phyloP scores from a whole-genome alignment of 768 basidiomycete species.

The Strobilomyces confusus region DNA sequence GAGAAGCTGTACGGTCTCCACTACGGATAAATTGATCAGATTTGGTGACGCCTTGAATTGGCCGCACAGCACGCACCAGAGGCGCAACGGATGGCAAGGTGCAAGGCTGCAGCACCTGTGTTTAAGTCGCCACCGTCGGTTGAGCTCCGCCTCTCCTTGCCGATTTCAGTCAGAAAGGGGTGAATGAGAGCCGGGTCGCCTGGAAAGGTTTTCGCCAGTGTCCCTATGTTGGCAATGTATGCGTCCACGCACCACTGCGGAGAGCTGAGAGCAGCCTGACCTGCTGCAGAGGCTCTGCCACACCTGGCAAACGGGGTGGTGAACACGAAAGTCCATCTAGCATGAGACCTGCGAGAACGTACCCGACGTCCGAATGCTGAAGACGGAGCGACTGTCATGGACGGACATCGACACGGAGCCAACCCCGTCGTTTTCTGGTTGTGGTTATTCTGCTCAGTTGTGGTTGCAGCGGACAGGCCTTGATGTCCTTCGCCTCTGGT shows the following conservation, averaged over 20 bases:
- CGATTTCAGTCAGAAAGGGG: conserved; percentile 74
- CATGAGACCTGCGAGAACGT: not conserved
- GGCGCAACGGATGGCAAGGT: conserved; percentile 80
- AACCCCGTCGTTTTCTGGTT: not conserved
- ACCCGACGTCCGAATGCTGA: conserved; percentile 20
- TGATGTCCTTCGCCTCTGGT: not conserved
- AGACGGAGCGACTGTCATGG: conserved; percentile 13
- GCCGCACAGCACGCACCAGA: conserved; percentile 47
- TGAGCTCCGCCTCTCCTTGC: conserved; percentile 56
- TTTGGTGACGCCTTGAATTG: not conserved
- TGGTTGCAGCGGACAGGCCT: not conserved
- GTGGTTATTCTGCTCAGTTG: not conserved
- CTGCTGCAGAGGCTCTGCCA: conserved; percentile 50
- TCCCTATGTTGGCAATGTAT: not conserved
- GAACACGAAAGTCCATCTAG: not conserved
- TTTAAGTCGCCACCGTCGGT: conserved; percentile 47
- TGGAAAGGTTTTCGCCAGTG: conserved; percentile 21
- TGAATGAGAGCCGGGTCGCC: conserved; percentile 80
- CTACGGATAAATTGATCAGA: conserved; percentile 32
- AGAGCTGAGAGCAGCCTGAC: conserved; percentile 63
- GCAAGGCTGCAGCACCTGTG: conserved; percentile 70
- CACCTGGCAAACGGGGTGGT: conserved; percentile 14
- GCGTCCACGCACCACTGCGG: conserved; percentile 46
- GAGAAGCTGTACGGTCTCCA: conserved; percentile 62
- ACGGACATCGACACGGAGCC: conserved; percentile 18